These are phyloP conservation scores for Cephalotrichum gorgonifer DNA, from an alignment of 2,329 filamentous ascomycete species.

Conservation along the genomic window DNA sequence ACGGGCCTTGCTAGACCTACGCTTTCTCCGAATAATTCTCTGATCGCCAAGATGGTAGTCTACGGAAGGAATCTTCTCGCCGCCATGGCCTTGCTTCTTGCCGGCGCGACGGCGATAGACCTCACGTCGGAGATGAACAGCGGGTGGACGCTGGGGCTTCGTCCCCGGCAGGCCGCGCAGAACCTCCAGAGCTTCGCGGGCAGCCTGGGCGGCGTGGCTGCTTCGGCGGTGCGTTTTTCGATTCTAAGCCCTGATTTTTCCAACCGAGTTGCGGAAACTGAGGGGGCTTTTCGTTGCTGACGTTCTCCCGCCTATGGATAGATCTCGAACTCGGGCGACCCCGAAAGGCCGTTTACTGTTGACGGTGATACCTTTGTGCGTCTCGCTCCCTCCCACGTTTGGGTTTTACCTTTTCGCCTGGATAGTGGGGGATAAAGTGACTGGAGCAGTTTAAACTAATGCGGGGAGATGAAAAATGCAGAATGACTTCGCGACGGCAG, in stretches of 20 bases:
- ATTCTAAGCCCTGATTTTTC: too few relatives aligned
- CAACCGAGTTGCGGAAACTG: too few relatives aligned
- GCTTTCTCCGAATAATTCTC: too few relatives aligned
- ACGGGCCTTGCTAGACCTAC: too few relatives aligned
- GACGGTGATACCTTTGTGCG: conserved; percentile 33
- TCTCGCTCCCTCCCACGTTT: not conserved
- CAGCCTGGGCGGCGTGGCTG: conserved; percentile 25
- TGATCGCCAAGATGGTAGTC: not conserved
- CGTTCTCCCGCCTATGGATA: too few relatives aligned
- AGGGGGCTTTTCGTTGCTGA: too few relatives aligned
- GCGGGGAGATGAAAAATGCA: conserved; percentile 12
- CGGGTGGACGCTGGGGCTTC: conserved; percentile 24
- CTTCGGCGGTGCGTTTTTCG: conserved; percentile 22
- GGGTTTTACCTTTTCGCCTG: too few relatives aligned
- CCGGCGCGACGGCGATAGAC: conserved; percentile 10
- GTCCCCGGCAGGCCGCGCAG: conserved; percentile 18
- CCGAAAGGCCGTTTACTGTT: conserved; percentile 29
- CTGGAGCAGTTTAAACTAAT: conserved; percentile 4
- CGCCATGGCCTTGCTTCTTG: conserved; percentile 1
- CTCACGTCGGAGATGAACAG: conserved; percentile 21
- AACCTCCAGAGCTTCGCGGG: conserved; percentile 32
- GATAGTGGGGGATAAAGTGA: not conserved
- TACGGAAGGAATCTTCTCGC: not conserved
- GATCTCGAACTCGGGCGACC: conserved; percentile 29
- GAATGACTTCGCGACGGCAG: conserved; percentile 30